Evolutionary conservation across 1,284 basidiomycete genomes (phyloP).

Genomic region (Ganoderma lucidum): DNA sequence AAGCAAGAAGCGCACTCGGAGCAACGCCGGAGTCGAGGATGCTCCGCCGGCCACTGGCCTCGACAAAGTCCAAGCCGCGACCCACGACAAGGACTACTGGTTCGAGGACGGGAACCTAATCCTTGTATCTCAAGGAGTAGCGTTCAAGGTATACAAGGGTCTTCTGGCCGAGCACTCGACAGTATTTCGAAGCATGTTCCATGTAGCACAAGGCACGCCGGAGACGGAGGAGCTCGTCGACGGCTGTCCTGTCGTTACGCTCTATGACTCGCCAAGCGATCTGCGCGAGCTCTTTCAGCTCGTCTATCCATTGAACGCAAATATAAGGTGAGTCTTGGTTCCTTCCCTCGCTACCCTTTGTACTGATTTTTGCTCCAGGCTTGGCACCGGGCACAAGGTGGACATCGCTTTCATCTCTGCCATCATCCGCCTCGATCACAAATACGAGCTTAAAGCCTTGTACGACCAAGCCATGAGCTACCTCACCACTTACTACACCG

Average conservation of each 20-base stretch:
- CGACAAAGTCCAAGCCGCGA: slow-evolving; percentile 11
- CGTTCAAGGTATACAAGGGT: slow-evolving; percentile 31
- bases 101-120: slow-evolving; percentile 36
- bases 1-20: slow-evolving; percentile 6
- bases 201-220: slow-evolving; percentile 19
- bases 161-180: slow-evolving; percentile 31
- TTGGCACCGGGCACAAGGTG: not conserved
- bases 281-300: slow-evolving; percentile 19
- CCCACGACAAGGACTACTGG: slow-evolving; percentile 25
- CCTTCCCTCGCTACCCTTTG: not conserved
- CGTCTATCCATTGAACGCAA: slow-evolving; percentile 12
- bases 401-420: slow-evolving; percentile 22
- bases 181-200: slow-evolving; percentile 35
- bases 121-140: slow-evolving; percentile 21
- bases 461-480: slow-evolving; percentile 13
- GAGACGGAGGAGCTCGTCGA: slow-evolving; percentile 21
- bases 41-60: not conserved
- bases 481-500: slow-evolving; percentile 20
- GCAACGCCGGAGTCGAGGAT: not conserved
- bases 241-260: slow-evolving; percentile 29
- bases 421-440: slow-evolving; percentile 25
- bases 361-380: not conserved
- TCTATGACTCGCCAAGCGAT: slow-evolving; percentile 28
- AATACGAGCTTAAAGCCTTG: slow-evolving; percentile 25
- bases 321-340: slow-evolving; percentile 8